phyloP scores from a whole-genome alignment of 495 filamentous ascomycete species.

The Aspergillus indologenus region DNA sequence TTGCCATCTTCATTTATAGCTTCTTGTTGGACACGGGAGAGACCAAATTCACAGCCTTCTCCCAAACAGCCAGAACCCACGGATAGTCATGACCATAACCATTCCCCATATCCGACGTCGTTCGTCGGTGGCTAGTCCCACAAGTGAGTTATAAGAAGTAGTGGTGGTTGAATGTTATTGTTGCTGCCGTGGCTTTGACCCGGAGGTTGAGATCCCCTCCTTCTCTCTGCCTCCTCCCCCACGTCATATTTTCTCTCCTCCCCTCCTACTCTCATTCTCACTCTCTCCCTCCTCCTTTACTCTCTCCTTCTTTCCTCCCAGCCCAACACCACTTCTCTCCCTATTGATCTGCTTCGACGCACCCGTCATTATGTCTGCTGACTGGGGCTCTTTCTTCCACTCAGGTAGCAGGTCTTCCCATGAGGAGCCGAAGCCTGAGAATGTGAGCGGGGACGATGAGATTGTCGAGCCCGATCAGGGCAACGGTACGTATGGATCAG shows the following conservation, averaged over 20 bases:
- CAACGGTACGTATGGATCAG: constrained; percentile 44
- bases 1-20: neutral
- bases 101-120: constrained; percentile 26
- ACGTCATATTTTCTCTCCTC: constrained; percentile 21
- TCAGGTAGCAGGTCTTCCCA: constrained; percentile 49
- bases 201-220: neutral
- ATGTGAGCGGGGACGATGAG: constrained; percentile 63
- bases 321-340: neutral
- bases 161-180: neutral
- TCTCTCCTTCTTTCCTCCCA: constrained; percentile 1
- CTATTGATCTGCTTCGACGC: neutral
- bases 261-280: constrained; percentile 12
- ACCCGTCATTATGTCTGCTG: constrained; percentile 34
- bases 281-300: constrained; percentile 13
- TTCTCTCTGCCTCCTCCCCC: constrained; percentile 8
- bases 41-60: neutral
- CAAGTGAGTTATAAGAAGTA: constrained; percentile 10
- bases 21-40: neutral
- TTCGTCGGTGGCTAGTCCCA: constrained; percentile 36
- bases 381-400: constrained; percentile 28
- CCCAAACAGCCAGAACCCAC: neutral
- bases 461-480: constrained; percentile 67
- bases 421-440: constrained; percentile 45
- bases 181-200: constrained; percentile 6
- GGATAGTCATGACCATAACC: constrained; percentile 25